Percentiles rank a stretch among this genome's conserved stretches.
These are phyloP conservation scores for Phyllosticta citribraziliensis DNA, from an alignment of 2,329 filamentous ascomycete genomes.

Conservation along the genomic window DNA sequence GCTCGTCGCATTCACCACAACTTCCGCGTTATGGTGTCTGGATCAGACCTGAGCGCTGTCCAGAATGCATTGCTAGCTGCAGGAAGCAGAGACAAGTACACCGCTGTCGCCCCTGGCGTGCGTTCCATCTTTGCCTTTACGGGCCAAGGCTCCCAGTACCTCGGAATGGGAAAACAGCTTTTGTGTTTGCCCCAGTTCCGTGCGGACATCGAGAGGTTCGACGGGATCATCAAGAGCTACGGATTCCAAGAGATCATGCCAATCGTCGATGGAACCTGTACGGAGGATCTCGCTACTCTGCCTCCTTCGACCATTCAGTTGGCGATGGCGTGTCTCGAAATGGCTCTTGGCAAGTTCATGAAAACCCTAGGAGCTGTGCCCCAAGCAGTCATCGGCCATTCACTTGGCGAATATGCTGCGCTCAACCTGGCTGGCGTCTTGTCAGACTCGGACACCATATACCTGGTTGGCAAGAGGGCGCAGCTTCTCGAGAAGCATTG, in stretches of 20 bases:
- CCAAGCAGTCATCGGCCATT: slow-evolving; percentile 16
- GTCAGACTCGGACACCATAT: slow-evolving; percentile 23
- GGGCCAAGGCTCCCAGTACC: slow-evolving; percentile 26
- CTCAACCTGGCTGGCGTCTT: slow-evolving; percentile 27
- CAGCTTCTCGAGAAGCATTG: slow-evolving; percentile 19
- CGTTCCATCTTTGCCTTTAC: slow-evolving; percentile 28
- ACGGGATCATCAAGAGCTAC: slow-evolving; percentile 18
- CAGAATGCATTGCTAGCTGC: background rate
- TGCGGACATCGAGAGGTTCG: slow-evolving; percentile 20
- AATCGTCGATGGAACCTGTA: slow-evolving; percentile 10
- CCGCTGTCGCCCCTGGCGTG: background rate
- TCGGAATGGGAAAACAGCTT: slow-evolving; percentile 13
- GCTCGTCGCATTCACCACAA: slow-evolving; percentile 19
- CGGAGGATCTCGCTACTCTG: slow-evolving; percentile 1
- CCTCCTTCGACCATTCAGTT: slow-evolving; percentile 25
- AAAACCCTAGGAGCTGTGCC: slow-evolving; percentile 12
- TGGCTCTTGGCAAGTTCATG: slow-evolving; percentile 19
- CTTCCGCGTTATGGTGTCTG: slow-evolving; percentile 9
- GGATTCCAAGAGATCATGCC: slow-evolving; percentile 24
- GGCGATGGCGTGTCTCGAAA: slow-evolving; percentile 30
- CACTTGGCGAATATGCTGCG: slow-evolving; percentile 33
- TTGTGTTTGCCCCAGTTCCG: slow-evolving; percentile 20
- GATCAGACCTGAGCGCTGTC: background rate
- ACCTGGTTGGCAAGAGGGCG: slow-evolving; percentile 27
- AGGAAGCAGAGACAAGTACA: background rate